These are phyloP conservation scores for Fusarium torulosum DNA, from an alignment of 2,329 filamentous ascomycete species.

Conservation along the genomic window DNA sequence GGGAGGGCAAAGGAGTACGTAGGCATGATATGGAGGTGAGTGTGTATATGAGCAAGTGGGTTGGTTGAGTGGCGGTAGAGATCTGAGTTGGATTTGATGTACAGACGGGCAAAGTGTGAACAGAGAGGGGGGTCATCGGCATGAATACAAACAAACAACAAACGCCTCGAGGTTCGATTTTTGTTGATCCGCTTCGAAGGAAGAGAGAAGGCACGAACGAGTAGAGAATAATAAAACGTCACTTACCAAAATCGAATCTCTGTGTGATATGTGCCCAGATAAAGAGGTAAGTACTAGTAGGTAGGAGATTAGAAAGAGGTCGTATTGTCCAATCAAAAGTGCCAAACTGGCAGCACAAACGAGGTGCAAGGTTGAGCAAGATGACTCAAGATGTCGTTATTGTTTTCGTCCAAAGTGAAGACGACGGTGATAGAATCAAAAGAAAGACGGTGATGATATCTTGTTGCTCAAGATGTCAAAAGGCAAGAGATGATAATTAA, in stretches of 20 bases:
- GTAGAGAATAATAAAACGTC: not conserved
- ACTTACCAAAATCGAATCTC: no score
- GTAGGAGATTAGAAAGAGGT: no score
- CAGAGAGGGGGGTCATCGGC: not conserved
- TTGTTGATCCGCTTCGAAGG: not conserved
- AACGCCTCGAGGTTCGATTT: not conserved
- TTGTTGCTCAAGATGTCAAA: not conserved
- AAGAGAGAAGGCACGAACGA: not conserved
- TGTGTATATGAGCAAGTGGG: not conserved
- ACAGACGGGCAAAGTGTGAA: not conserved
- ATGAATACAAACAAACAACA: not conserved
- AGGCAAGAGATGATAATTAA: not conserved
- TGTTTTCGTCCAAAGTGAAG: no score
- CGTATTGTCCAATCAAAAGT: no score
- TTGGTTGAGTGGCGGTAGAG: not conserved
- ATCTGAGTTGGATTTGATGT: not conserved
- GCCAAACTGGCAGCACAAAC: no score
- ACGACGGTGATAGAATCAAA: no score
- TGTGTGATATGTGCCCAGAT: not conserved
- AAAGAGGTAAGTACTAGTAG: not conserved
- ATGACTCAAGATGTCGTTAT: no score
- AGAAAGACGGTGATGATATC: not conserved
- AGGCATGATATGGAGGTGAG: not conserved
- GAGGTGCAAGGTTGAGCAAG: no score
- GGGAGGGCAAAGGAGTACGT: not conserved